Conservation (phyloP, 2,329 filamentous ascomycete species). For the Didymella lethalis region DNA sequence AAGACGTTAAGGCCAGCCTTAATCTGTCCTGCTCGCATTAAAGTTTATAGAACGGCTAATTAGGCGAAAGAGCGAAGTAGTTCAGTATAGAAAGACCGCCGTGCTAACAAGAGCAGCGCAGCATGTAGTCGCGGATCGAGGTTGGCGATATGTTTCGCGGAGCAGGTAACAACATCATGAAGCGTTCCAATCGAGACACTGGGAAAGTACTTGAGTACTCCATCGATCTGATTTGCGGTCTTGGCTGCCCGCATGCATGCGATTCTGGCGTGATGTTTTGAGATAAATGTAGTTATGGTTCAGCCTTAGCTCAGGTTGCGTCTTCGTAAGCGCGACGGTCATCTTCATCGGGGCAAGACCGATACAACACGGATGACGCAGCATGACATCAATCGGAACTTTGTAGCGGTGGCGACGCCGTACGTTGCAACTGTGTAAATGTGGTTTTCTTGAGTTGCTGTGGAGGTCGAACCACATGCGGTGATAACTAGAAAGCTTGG, state of each 20-base stretch:
- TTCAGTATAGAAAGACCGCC: background rate
- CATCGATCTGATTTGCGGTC: background rate
- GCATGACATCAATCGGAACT: background rate
- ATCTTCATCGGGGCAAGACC: background rate
- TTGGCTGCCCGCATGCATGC: slow-evolving; percentile 7
- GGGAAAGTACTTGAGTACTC: background rate
- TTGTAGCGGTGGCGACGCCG: background rate
- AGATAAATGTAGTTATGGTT: background rate
- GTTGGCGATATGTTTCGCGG: background rate
- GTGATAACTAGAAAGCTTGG: background rate
- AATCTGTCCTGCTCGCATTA: background rate
- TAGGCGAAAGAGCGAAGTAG: background rate
- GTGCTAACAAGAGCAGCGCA: too few relatives aligned
- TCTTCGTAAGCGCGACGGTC: background rate
- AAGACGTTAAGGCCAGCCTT: background rate
- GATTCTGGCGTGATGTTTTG: background rate
- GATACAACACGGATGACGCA: background rate
- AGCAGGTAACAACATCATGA: background rate
- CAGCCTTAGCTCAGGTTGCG: background rate
- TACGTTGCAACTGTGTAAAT: background rate
- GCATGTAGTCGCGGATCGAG: background rate
- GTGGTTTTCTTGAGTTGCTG: background rate
- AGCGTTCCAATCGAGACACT: background rate
- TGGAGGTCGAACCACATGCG: background rate
- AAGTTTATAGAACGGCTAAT: background rate